phyloP scores from a whole-genome alignment of 2,329 filamentous ascomycete species.

The Hymenoscyphus fraxineus region DNA sequence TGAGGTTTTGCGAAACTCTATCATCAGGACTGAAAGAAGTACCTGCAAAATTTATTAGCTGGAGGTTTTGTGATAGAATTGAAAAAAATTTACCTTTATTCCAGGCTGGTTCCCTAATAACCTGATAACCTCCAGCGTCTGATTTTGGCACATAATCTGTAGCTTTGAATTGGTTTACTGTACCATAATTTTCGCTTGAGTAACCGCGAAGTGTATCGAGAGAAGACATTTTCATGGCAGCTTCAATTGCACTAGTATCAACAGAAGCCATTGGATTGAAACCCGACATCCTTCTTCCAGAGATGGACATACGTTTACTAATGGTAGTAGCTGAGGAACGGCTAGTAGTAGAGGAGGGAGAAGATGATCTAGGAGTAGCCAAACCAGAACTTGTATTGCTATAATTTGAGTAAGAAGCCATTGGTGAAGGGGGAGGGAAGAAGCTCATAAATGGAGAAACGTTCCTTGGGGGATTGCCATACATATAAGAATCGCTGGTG shows the following conservation, averaged over 20 bases:
- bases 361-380: conserved; percentile 31
- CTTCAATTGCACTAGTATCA: conserved; percentile 54
- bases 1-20: conserved; percentile 61
- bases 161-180: conserved; percentile 50
- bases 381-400: conserved; percentile 29
- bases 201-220: conserved; percentile 61
- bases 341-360: conserved; percentile 30
- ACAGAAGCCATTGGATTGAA: conserved; percentile 36
- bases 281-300: conserved; percentile 27
- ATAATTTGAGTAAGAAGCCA: conserved; percentile 29
- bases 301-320: conserved; percentile 31
- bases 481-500: conserved; percentile 23
- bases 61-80: neutral
- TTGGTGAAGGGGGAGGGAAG: conserved; percentile 17
- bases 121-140: conserved; percentile 56
- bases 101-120: conserved; percentile 59
- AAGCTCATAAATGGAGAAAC: conserved; percentile 10
- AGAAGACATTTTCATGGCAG: conserved; percentile 56
- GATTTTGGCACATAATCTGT: conserved; percentile 52
- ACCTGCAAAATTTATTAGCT: conserved; percentile 39
- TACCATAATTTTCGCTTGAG: conserved; percentile 50
- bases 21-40: conserved; percentile 63
- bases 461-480: conserved; percentile 9
- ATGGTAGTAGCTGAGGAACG: conserved; percentile 28
- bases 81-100: conserved; percentile 53